phyloP scores from a whole-genome alignment of 2,329 filamentous ascomycete species.

The Colletotrichum cuscutae region DNA sequence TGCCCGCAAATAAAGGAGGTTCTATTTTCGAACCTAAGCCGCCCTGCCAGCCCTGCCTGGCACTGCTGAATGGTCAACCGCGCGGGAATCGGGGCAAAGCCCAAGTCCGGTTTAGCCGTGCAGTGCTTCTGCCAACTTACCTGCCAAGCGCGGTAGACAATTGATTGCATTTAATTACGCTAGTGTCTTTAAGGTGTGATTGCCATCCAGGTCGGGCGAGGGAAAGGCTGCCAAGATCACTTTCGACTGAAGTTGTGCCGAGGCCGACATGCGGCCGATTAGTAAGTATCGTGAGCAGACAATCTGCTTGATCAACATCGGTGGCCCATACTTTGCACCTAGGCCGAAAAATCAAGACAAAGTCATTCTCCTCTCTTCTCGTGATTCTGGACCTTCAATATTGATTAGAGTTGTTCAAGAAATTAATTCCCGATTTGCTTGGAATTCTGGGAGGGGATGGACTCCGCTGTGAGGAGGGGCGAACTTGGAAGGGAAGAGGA shows the following conservation, averaged over 20 bases:
- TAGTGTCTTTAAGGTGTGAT: neutral
- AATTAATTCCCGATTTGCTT: slow-evolving; percentile 25
- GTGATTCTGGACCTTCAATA: slow-evolving; percentile 5
- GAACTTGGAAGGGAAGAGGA: neutral
- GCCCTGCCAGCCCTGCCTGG: neutral
- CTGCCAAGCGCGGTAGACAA: neutral
- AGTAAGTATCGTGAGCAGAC: neutral
- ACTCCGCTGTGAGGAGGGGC: slow-evolving; percentile 26
- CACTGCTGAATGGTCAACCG: neutral
- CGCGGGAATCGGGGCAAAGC: slow-evolving; percentile 4
- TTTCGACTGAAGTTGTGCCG: neutral
- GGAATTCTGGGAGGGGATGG: neutral
- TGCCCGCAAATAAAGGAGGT: slow-evolving; percentile 5
- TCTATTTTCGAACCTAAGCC: slow-evolving; percentile 5
- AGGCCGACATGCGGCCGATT: neutral
- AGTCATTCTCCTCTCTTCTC: neutral
- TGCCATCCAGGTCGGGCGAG: neutral
- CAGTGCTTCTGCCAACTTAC: neutral
- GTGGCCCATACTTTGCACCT: neutral
- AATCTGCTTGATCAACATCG: neutral
- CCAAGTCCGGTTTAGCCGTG: slow-evolving; percentile 11
- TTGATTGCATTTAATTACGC: slow-evolving; percentile 3
- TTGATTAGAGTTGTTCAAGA: slow-evolving; percentile 19
- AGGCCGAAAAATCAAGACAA: neutral
- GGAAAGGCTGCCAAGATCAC: neutral